phyloP scores from a whole-genome alignment of 306 rosid genomes.

The Trifolium repens region DNA sequence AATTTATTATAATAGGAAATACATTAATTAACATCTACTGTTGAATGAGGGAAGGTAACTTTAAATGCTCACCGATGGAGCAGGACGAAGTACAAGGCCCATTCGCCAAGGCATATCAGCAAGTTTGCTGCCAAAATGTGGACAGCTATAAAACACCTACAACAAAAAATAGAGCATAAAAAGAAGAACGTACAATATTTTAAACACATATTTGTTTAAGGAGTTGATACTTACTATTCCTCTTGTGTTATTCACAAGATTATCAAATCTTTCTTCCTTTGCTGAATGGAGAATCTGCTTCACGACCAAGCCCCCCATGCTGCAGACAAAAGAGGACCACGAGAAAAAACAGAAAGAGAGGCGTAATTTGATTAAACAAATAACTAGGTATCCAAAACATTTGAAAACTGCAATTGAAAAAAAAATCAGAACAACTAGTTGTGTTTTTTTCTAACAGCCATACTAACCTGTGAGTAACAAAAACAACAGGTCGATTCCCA shows the following conservation, averaged over 20 bases:
- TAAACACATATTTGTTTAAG: slow-evolving; percentile 28
- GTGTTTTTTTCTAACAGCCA: slow-evolving; percentile 1
- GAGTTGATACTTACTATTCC: slow-evolving; percentile 73
- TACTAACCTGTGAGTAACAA: slow-evolving; percentile 89
- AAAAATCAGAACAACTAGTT: slow-evolving; percentile 13
- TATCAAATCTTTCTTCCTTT: slow-evolving; percentile 62
- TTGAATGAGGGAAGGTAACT: slow-evolving; percentile 17
- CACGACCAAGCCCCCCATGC: slow-evolving; percentile 98
- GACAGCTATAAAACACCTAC: slow-evolving; percentile 98
- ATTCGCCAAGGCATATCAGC: slow-evolving; percentile 99
- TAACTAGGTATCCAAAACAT: slow-evolving; percentile 21
- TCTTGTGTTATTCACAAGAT: slow-evolving; percentile 78
- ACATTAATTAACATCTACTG: slow-evolving; percentile 26
- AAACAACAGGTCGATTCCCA: slow-evolving; percentile 91
- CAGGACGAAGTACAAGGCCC: slow-evolving; percentile 93
- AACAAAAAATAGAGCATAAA: slow-evolving; percentile 42
- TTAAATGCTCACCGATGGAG: slow-evolving; percentile 77
- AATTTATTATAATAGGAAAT: slow-evolving; percentile 25
- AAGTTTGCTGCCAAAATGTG: slow-evolving; percentile 98
- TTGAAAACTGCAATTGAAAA: slow-evolving; percentile 15
- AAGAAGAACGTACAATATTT: slow-evolving; percentile 1
- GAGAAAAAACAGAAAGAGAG: slow-evolving; percentile 6
- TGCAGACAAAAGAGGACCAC: slow-evolving; percentile 48
- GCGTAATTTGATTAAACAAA: slow-evolving; percentile 28
- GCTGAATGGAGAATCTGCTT: slow-evolving; percentile 94